Base-by-base conservation (phyloP, 305 asterid genomes). In the Solanum hybrid region DNA sequence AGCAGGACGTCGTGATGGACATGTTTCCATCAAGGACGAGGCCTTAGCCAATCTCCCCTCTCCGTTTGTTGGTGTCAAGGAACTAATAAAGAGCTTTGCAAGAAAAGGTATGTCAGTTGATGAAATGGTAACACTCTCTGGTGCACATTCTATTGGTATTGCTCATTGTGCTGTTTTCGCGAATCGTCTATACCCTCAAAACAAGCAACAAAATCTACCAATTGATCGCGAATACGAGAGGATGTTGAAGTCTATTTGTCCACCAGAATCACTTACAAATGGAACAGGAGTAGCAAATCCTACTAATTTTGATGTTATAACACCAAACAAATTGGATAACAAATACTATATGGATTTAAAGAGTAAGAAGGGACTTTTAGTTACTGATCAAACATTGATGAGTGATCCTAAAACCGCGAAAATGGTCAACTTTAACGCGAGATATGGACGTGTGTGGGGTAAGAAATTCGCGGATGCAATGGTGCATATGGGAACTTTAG, bases 401-500 rank as follows among this genome's bases (percentile, higher is more conserved):
- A 89, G 32, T 86, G 90, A 94, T 91, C 88, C 94, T 2, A 87
- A 88, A 87, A 95, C 96, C 2, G 88, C 94, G 13, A 90, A 91
- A 29, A 32, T 89, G 37, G 97, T 93, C 85, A 35, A 34, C 81
- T 6, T 78, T 66, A 91, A 94, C 38, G 95, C 93, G 1, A 64
- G 13, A 78, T 82, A 87, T 73, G 92, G 92, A 1, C 77, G 35
- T 0, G 92, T 22, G 4, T 94, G 97, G 97, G 94, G 88, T 29
- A 87, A 84, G 27, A 93, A 95, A 90, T 95, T 88, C 32, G 95
- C 91, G 2, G 95, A 92, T 24, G 97, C 97, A 3, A 95, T 94
- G 95, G 95, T 94, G 88, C 89, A 35, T 2, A 95, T 95, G 97
- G 96, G 97, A 4, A 80, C 34, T 24, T 91, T 94, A 78, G 95